These are phyloP conservation scores for Halenospora varia DNA, from an alignment of 495 filamentous ascomycete genomes.

Conservation along the genomic window DNA sequence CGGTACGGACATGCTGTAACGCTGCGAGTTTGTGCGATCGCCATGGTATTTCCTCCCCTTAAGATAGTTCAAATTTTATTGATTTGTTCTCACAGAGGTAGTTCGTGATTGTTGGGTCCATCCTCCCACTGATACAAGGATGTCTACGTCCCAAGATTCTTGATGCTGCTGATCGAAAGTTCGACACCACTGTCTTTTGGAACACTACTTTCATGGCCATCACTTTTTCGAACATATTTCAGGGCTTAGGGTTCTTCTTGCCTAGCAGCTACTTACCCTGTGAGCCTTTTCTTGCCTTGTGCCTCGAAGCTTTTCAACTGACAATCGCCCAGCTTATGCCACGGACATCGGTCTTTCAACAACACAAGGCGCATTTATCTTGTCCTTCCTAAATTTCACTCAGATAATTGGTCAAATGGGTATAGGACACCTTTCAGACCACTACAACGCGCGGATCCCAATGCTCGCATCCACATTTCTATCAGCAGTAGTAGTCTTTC, in stretches of 20 bases:
- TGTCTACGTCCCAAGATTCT: background rate
- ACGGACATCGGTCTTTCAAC: background rate
- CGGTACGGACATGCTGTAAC: conserved; percentile 30
- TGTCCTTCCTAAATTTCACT: conserved; percentile 44
- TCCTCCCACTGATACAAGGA: background rate
- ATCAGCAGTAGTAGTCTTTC: conserved; percentile 44
- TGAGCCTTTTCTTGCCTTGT: background rate
- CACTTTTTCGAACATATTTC: conserved; percentile 17
- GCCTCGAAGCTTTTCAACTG: background rate
- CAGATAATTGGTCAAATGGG: conserved; percentile 45
- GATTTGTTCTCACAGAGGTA: background rate
- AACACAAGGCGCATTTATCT: conserved; percentile 17
- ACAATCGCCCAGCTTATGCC: conserved; percentile 2
- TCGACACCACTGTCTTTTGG: conserved; percentile 9
- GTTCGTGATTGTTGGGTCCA: conserved; percentile 6
- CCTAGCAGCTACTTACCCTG: conserved; percentile 15
- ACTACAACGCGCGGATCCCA: conserved; percentile 44
- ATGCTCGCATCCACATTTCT: conserved; percentile 45
- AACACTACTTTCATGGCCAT: conserved; percentile 10
- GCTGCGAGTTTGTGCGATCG: conserved; percentile 32
- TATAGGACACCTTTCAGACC: conserved; percentile 47
- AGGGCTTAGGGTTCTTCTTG: conserved; percentile 22
- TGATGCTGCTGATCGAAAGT: background rate
- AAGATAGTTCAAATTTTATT: background rate
- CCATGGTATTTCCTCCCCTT: conserved; percentile 14